These are phyloP conservation scores for Furcasterigmium sp. DNA, from an alignment of 2,329 filamentous ascomycete species.

Conservation along the genomic window DNA sequence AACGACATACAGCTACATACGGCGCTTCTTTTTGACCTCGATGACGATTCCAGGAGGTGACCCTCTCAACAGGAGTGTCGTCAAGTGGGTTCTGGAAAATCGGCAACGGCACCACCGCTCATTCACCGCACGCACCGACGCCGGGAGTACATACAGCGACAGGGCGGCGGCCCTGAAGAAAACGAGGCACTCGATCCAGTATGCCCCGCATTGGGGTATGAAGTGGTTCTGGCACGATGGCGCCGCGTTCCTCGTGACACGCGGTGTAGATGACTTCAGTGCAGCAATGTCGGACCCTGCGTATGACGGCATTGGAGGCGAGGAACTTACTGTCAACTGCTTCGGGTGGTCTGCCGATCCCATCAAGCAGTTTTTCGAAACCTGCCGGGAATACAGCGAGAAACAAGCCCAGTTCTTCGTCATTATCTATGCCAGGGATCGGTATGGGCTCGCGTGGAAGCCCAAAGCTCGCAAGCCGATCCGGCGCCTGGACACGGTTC, in stretches of 20 bases:
- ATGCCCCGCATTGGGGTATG: slow-evolving; percentile 37
- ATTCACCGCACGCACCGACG: slow-evolving; percentile 38
- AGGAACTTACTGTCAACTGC: slow-evolving; percentile 42
- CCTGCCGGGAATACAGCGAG: slow-evolving; percentile 42
- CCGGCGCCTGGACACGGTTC: slow-evolving; percentile 43
- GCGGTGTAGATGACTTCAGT: slow-evolving; percentile 31
- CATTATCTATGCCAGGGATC: slow-evolving; percentile 40
- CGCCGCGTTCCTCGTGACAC: slow-evolving; percentile 37
- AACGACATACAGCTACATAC: slow-evolving; percentile 33
- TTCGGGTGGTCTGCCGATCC: slow-evolving; percentile 45
- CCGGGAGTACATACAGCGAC: slow-evolving; percentile 24
- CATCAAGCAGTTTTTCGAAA: slow-evolving; percentile 38
- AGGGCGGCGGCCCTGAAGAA: slow-evolving; percentile 34
- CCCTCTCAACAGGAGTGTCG: slow-evolving; percentile 37
- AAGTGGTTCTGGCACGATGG: slow-evolving; percentile 45
- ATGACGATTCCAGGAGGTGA: slow-evolving; percentile 37
- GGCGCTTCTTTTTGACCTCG: slow-evolving; percentile 36
- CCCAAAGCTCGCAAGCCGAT: slow-evolving; percentile 43
- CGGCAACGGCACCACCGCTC: slow-evolving; percentile 31
- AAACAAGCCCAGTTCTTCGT: slow-evolving; percentile 43
- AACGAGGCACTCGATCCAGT: slow-evolving; percentile 34
- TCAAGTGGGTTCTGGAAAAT: slow-evolving; percentile 38
- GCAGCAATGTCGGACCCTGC: slow-evolving; percentile 30
- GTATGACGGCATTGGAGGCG: slow-evolving; percentile 39
- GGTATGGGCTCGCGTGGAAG: slow-evolving; percentile 42